A percentile compares a stretch with the other conserved stretches of the same genome.
Evolutionary conservation across 2,329 filamentous ascomycete species (phyloP).

Genomic region (Metarhizium humberi): DNA sequence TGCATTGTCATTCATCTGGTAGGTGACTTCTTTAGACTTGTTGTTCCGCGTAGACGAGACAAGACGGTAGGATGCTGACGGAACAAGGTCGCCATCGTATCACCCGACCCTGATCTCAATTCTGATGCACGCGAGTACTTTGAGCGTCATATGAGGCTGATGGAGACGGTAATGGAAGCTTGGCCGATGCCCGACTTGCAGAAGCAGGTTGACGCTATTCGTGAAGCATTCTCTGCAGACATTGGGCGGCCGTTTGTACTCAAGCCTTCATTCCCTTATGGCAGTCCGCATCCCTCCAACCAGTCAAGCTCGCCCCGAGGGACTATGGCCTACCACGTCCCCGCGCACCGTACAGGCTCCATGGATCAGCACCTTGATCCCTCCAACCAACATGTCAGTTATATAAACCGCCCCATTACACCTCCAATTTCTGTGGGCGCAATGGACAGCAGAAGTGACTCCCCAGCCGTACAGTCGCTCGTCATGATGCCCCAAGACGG

Average conservation of each 20-base stretch:
- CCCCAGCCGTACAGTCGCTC: constrained; percentile 61
- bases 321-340: constrained; percentile 38
- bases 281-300: constrained; percentile 60
- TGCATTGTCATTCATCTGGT: constrained; percentile 92
- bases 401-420: constrained; percentile 62
- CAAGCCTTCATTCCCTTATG: constrained; percentile 79
- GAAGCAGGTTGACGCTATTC: constrained; percentile 78
- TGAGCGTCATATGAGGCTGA: constrained; percentile 83
- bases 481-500: constrained; percentile 59
- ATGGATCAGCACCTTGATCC: constrained; percentile 44
- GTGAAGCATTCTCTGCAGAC: constrained; percentile 86
- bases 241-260: constrained; percentile 76
- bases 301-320: constrained; percentile 54
- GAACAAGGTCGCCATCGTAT: constrained; percentile 76
- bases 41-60: no score
- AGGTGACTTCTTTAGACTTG: constrained; percentile 28
- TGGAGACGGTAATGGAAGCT: constrained; percentile 73
- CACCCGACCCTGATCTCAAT: constrained; percentile 82
- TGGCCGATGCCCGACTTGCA: constrained; percentile 90
- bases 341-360: constrained; percentile 35
- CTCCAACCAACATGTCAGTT: constrained; percentile 49
- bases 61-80: constrained; percentile 1
- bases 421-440: constrained; percentile 68
- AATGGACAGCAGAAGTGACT: constrained; percentile 69
- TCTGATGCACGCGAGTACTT: constrained; percentile 81